Evolutionary conservation across 768 basidiomycete genomes (phyloP), one percentile per base, ranked within the genome.

Genomic region (Hemileccinum rubropunctum): DNA sequence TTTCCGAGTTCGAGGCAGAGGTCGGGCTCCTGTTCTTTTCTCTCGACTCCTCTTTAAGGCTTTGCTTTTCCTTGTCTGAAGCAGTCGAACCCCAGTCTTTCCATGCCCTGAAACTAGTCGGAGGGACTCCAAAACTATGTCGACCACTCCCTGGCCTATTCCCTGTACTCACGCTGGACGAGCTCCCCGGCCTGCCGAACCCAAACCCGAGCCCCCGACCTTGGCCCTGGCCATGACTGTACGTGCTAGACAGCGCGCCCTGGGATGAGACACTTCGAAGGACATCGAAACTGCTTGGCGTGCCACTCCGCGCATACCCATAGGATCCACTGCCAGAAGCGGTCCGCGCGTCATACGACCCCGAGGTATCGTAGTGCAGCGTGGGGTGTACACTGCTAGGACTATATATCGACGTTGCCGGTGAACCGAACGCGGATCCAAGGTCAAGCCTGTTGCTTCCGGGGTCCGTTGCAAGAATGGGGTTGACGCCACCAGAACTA

Each of bases 341-440:
- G n/a, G 56, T 58, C 30, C 50, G 56, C 9, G 51, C 39, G 37
- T 47, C 60, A 20, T 54, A 52, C 4, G 63, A 63, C 8, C 56
- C 64, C 2, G 58, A 55, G 1, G 58, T 30, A 28, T 65, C 58
- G 3, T 49, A 33, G 15, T 53, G 60, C 12, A 56, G 30, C 7
- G 34, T 9, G 5, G 52, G 44, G 6, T 53, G 33, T 12, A 40
- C 21, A 14, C 52, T 53, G 14, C 56, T 55, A 15, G 61, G 62
- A 21, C 60, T 55, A 32, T 53, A 42, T 42, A 53, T 37, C 14
- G 67, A 67, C 17, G 45, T 39, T 17, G 51, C 48, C 4, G 61
- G 51, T 11, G 67, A 67, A 18, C 67, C 58, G 33, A 69, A 67
- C 12, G 65, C 67, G 35, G 66, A 67, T 15, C 66, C 67, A 17